Evolutionary conservation across 2,329 filamentous ascomycete genomes (phyloP).

Genomic region (Setomelanomma holmii): DNA sequence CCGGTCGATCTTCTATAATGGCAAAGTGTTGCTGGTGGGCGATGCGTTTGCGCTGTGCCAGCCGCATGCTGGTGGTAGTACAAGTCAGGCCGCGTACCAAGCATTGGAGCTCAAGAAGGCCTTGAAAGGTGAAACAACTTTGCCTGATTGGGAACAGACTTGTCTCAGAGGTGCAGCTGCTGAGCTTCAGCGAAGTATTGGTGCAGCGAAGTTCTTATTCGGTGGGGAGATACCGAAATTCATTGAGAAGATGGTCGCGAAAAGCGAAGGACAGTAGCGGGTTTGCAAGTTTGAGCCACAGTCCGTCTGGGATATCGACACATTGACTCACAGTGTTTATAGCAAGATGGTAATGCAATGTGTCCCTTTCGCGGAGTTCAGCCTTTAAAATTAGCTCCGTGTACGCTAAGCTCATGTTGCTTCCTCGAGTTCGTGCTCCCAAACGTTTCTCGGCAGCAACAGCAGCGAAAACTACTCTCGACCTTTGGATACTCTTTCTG

Average conservation of each 20-base stretch:
- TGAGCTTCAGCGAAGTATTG: neutral
- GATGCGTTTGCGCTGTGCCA: conserved; percentile 3
- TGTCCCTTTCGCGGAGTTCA: no score
- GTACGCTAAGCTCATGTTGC: no score
- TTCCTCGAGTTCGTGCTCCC: no score
- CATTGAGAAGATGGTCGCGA: neutral
- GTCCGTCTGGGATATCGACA: no score
- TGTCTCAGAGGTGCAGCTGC: neutral
- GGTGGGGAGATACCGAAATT: neutral
- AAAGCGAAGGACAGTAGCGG: no score
- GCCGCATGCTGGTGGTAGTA: conserved; percentile 7
- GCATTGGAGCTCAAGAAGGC: conserved; percentile 42
- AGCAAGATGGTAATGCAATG: no score
- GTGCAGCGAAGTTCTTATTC: neutral
- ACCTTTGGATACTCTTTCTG: no score
- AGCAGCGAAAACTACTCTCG: no score
- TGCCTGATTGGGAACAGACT: conserved; percentile 35
- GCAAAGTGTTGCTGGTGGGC: conserved; percentile 3
- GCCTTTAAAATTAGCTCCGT: no score
- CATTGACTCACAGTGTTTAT: no score
- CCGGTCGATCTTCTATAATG: conserved; percentile 1
- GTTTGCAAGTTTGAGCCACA: no score
- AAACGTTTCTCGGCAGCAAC: no score
- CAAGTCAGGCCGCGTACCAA: conserved; percentile 45
- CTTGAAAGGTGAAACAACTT: conserved; percentile 38